phyloP scores from a whole-genome alignment of 1,284 basidiomycete species.

The Cryptococcus neoformans region DNA sequence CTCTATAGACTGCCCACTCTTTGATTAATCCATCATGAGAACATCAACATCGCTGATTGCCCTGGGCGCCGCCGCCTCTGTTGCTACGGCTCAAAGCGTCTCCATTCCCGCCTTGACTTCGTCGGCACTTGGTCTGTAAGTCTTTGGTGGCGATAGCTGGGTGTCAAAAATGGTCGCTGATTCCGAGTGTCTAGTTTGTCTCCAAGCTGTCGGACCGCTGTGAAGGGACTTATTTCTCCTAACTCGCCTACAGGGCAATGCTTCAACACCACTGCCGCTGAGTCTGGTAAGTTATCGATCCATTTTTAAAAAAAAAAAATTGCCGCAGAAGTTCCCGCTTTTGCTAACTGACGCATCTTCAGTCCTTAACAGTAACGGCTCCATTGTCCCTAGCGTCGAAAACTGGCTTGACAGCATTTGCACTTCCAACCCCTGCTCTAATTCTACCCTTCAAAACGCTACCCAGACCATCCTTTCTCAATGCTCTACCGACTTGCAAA shows the following conservation, averaged over 20 bases:
- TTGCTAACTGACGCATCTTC: too few relatives aligned
- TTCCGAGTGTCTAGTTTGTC: slow-evolving; percentile 1
- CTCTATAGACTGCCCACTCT: too few relatives aligned
- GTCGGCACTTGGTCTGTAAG: neutral
- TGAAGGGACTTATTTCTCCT: slow-evolving; percentile 1
- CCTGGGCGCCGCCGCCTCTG: neutral
- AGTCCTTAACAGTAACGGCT: slow-evolving; percentile 30
- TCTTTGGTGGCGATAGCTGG: neutral
- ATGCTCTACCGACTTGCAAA: slow-evolving; percentile 35
- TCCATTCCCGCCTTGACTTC: too few relatives aligned
- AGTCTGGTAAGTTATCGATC: too few relatives aligned
- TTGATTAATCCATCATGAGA: neutral
- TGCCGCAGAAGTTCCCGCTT: too few relatives aligned
- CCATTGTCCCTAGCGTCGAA: slow-evolving; percentile 36
- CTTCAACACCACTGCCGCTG: neutral
- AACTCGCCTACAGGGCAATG: neutral
- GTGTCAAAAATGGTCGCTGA: neutral
- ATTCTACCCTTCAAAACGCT: slow-evolving; percentile 31
- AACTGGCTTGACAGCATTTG: slow-evolving; percentile 38
- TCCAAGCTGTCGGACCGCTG: neutral
- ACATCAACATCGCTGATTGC: neutral
- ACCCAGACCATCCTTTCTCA: slow-evolving; percentile 23
- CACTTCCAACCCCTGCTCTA: slow-evolving; percentile 34
- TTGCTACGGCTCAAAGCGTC: neutral
- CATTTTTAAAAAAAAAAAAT: too few relatives aligned